Base-by-base conservation (phyloP, 202 grass and related monocot genomes). In the Musa balbisiana region DNA sequence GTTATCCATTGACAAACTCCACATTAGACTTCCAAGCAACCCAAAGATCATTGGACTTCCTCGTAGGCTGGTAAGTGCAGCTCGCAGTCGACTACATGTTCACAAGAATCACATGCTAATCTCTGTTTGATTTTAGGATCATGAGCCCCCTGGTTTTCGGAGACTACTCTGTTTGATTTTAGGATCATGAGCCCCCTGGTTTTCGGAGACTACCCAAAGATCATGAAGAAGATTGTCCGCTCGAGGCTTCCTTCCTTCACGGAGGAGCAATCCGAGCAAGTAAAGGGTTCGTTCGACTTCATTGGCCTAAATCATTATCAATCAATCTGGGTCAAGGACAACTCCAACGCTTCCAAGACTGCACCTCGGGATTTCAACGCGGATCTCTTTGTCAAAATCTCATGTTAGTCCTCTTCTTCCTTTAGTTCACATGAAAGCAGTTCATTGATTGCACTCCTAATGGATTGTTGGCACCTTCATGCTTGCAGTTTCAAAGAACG, bases 261-360 rank as follows among this genome's bases (percentile, higher is more conserved):
- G 11, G 16, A 50, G 49, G 11, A 68, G 9, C 53, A 92, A 80
- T 85, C 86, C 52, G 73, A 87, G 56, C 77, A 71, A 72, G 54
- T 92, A 19, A 72, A 43, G 49, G 71, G 78, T 9, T 74, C 86
- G 53, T 87, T 82, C 49, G 90, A 92, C 51, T 92, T 85, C 25
- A 79, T 92, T 6, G 87, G 86, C 20, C 12, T 92, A 49, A 92
- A 89, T 76, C 84, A 89, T 65, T 92, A 92, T 56, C 29, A 51
- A 10, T 89, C 86, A 9, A 0, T 65, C 5, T 89, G 78, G 52
- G 10, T 71, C 33, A 76, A 52, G 62, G 83, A 85, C 29, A 4
- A 71, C 55, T 70, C 79, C 17, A 53, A 80, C 10, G 52, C 19
- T 12, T 26, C 67, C 54, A 71, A 80, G 23, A 21, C 72, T 19